phyloP scores from a whole-genome alignment of 202 grass and related monocot species.

The Eragrostis tef region DNA sequence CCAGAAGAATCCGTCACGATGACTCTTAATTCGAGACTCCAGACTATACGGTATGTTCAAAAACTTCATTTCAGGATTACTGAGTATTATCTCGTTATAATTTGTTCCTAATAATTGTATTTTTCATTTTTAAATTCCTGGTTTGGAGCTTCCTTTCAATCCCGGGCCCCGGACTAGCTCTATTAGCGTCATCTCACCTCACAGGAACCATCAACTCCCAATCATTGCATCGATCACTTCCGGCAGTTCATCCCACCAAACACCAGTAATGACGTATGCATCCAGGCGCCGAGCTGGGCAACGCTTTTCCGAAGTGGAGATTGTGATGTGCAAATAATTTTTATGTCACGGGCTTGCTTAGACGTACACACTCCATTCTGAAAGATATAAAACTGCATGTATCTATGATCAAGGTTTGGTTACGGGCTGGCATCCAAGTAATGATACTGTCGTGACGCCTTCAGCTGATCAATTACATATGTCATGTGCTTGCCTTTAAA shows the following conservation, averaged over 20 bases:
- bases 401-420: too few relatives aligned
- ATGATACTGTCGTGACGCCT: too few relatives aligned
- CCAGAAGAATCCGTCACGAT: too few relatives aligned
- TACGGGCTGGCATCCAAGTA: too few relatives aligned
- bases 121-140: not conserved
- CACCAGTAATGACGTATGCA: not conserved
- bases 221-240: not conserved
- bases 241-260: not conserved
- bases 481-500: too few relatives aligned
- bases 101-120: slow-evolving; percentile 15
- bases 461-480: too few relatives aligned
- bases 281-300: not conserved
- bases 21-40: too few relatives aligned
- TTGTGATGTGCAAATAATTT: not conserved
- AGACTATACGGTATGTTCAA: too few relatives aligned
- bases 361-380: too few relatives aligned
- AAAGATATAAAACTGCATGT: too few relatives aligned
- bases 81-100: not conserved
- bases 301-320: not conserved
- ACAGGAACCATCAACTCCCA: slow-evolving; percentile 10
- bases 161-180: not conserved
- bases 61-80: not conserved
- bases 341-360: too few relatives aligned
- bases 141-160: not conserved
- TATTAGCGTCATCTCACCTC: not conserved